Percentiles rank a stretch among this genome's conserved stretches.
Conservation (phyloP, 768 basidiomycete species). For the Fomitopsis serialis region DNA sequence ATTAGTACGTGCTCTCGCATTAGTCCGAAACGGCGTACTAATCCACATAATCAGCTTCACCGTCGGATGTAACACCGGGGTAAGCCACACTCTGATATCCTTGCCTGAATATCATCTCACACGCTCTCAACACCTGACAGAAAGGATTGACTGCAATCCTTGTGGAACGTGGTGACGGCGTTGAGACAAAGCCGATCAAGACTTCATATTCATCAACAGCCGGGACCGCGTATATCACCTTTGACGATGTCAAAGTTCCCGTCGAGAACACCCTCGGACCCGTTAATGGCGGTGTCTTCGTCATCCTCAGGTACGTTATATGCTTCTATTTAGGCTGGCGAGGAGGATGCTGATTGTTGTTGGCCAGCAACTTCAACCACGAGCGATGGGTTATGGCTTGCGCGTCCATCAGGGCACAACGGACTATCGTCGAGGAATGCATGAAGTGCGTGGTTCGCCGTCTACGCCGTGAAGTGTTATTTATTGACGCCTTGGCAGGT, state of each 20-base stretch:
- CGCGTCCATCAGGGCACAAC: constrained; percentile 57
- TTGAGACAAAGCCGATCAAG: constrained; percentile 84
- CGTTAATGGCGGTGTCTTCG: constrained; percentile 68
- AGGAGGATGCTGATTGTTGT: too few relatives aligned
- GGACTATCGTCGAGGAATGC: constrained; percentile 76
- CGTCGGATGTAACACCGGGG: constrained; percentile 67
- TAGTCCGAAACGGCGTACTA: background rate
- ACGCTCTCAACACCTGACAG: constrained; percentile 17
- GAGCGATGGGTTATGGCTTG: constrained; percentile 93
- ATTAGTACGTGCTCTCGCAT: constrained; percentile 20
- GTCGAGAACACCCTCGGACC: constrained; percentile 82
- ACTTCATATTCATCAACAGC: constrained; percentile 87
- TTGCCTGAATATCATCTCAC: background rate
- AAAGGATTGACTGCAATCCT: constrained; percentile 81
- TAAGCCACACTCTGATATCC: constrained; percentile 12
- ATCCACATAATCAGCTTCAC: constrained; percentile 43
- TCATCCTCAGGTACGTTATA: constrained; percentile 42
- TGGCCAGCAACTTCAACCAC: constrained; percentile 96
- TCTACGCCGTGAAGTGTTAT: background rate
- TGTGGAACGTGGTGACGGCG: constrained; percentile 75
- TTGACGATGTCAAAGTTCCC: constrained; percentile 82
- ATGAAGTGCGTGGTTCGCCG: constrained; percentile 43
- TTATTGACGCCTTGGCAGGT: constrained; percentile 42
- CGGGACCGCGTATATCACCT: constrained; percentile 81
- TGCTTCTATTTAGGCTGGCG: background rate